These are phyloP conservation scores for Solanum pennellii DNA, from an alignment of 257 asterid genomes.

Conservation along the genomic window DNA sequence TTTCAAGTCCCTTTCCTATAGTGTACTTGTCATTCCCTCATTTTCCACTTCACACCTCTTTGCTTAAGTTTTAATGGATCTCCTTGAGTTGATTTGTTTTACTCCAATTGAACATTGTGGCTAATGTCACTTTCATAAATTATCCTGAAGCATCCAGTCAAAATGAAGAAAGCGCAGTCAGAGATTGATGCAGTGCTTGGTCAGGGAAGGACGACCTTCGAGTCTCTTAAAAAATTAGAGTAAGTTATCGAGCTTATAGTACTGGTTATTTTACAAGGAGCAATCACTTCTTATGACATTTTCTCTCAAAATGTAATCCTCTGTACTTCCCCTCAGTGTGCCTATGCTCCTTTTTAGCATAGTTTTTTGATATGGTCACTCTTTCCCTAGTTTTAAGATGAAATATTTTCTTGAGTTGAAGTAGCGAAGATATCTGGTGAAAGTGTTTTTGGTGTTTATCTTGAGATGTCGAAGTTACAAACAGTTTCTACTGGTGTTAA, in stretches of 20 bases:
- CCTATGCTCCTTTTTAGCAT: not conserved
- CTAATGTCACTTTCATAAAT: conserved; percentile 1
- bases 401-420: not conserved
- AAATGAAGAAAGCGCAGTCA: conserved; percentile 88
- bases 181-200: conserved; percentile 83
- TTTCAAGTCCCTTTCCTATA: not conserved
- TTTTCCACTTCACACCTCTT: not conserved
- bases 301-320: not conserved
- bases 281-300: not conserved
- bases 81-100: not conserved
- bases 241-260: conserved; percentile 19
- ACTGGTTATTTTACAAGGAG: not conserved
- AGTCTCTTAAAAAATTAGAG: conserved; percentile 66
- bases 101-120: not conserved
- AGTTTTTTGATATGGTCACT: not conserved
- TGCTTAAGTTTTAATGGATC: not conserved
- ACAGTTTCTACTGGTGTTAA: not conserved
- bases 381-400: not conserved
- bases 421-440: not conserved
- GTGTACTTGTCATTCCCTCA: not conserved
- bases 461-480: not conserved
- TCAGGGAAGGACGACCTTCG: conserved; percentile 44
- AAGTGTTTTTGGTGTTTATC: not conserved
- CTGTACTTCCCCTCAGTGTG: not conserved
- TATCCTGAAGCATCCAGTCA: conserved; percentile 64